These are phyloP conservation scores for Aureobasidium sp. DNA, from an alignment of 2,329 filamentous ascomycete genomes.

Conservation along the genomic window DNA sequence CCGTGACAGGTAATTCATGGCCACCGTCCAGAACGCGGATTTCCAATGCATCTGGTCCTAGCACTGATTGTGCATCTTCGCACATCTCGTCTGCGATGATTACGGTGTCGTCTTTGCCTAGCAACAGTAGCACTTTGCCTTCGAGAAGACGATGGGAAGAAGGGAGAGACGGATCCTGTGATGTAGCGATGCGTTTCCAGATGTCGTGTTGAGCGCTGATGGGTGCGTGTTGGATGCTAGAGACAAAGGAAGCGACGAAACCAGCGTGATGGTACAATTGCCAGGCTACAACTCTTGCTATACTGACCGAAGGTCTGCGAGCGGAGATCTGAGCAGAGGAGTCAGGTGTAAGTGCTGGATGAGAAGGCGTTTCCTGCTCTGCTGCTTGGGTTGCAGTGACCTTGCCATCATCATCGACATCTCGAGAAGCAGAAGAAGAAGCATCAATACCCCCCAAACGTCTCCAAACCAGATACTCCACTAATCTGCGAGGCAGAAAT, in stretches of 20 bases:
- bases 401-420: background rate
- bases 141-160: conserved; percentile 28
- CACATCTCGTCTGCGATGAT: conserved; percentile 57
- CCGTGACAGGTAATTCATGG: conserved; percentile 61
- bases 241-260: conserved; percentile 63
- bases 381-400: conserved; percentile 25
- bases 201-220: conserved; percentile 55
- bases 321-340: conserved; percentile 38
- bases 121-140: conserved; percentile 54
- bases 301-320: conserved; percentile 44
- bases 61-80: conserved; percentile 48
- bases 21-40: conserved; percentile 53
- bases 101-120: conserved; percentile 59
- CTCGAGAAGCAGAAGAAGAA: conserved; percentile 13
- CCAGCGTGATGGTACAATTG: conserved; percentile 59
- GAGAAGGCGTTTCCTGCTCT: conserved; percentile 28
- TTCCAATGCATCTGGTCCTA: conserved; percentile 47
- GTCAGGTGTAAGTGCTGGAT: conserved; percentile 18
- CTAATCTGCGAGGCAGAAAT: conserved; percentile 50
- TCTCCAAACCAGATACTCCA: conserved; percentile 41
- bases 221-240: conserved; percentile 60
- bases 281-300: conserved; percentile 59
- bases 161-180: conserved; percentile 17
- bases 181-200: conserved; percentile 50
- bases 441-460: conserved; percentile 35